These are phyloP conservation scores for Zygnema cylindricum DNA, from an alignment of 139 green algal genomes.

Conservation along the genomic window DNA sequence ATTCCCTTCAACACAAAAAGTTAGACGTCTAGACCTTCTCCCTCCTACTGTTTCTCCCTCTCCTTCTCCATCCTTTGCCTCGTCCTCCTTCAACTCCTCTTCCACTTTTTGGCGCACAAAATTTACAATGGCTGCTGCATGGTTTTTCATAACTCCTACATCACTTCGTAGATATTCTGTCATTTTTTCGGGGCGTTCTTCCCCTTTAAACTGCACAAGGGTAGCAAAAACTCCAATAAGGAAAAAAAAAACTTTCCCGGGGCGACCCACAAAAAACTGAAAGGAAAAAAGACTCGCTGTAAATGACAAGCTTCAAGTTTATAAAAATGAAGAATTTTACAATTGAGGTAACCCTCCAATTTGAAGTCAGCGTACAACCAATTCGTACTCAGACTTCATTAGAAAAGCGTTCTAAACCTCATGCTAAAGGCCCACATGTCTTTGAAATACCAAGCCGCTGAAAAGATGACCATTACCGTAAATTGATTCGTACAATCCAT, in stretches of 20 bases:
- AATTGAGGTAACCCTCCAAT: no score
- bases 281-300: no score
- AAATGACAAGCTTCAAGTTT: no score
- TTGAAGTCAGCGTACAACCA: no score
- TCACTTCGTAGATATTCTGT: constrained; percentile 51
- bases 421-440: no score
- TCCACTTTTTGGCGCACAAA: constrained; percentile 55
- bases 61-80: background rate
- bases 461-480: no score
- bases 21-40: constrained; percentile 68
- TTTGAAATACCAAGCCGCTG: no score
- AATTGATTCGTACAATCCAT: no score
- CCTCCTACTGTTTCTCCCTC: background rate
- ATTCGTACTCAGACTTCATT: no score
- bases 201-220: constrained; percentile 14
- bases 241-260: background rate
- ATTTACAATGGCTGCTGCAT: constrained; percentile 56
- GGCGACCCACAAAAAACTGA: no score
- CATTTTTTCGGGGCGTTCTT: constrained; percentile 20
- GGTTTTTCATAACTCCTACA: constrained; percentile 62
- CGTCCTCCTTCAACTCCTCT: constrained; percentile 23
- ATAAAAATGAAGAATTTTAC: no score
- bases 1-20: constrained; percentile 95
- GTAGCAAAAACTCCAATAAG: background rate
- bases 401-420: no score